Percentiles rank a stretch among this genome's conserved stretches.
Conservation (phyloP, 208 protist species). For the Crithidia sp. region DNA sequence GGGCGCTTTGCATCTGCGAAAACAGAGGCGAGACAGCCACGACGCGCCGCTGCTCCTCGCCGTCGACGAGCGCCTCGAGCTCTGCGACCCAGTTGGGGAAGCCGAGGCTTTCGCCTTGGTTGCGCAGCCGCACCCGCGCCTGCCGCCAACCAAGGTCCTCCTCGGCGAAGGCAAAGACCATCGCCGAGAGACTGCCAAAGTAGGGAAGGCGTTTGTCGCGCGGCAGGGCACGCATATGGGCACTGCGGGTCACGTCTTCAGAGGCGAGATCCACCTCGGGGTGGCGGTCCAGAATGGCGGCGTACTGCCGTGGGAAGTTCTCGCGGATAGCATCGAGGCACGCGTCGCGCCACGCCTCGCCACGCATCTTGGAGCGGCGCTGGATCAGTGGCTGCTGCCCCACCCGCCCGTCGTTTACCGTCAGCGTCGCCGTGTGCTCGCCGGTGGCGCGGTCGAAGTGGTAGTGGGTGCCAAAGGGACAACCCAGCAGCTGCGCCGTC, state of each 20-base stretch:
- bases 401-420: constrained; percentile 59
- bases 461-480: constrained; percentile 77
- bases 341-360: constrained; percentile 82
- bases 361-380: constrained; percentile 58
- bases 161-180: constrained; percentile 78
- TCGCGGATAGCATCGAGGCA: constrained; percentile 78
- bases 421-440: constrained; percentile 67
- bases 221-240: constrained; percentile 74
- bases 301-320: constrained; percentile 87
- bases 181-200: constrained; percentile 64
- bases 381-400: constrained; percentile 64
- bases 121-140: constrained; percentile 79
- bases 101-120: constrained; percentile 64
- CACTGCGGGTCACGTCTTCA: constrained; percentile 66
- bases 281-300: constrained; percentile 58
- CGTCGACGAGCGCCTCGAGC: constrained; percentile 83
- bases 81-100: constrained; percentile 88
- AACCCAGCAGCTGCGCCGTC: constrained; percentile 75
- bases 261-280: constrained; percentile 84
- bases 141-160: constrained; percentile 90
- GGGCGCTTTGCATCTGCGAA: constrained; percentile 60
- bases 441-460: constrained; percentile 41
- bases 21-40: constrained; percentile 79
- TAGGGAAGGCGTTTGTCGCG: constrained; percentile 87
- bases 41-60: constrained; percentile 65